Evolutionary conservation across 164 flowering plant species (phyloP), one percentile per base, ranked within the genome.

Genomic region (Aristolochia contorta): DNA sequence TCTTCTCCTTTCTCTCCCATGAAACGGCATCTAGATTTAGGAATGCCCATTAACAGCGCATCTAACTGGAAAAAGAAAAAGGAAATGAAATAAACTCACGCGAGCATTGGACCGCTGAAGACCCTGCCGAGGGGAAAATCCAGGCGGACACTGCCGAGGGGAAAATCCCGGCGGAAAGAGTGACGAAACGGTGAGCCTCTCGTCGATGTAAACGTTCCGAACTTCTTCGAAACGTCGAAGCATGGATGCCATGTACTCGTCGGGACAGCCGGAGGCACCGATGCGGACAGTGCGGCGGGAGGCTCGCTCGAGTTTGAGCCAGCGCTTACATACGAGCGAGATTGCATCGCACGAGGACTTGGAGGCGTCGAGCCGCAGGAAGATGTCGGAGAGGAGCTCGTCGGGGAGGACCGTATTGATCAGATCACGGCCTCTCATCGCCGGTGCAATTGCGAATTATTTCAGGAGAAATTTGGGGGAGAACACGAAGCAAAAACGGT

Each of bases 271-370:
- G 30, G 96, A 81, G 6, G 95, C 86, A 23, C 92, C 87, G 70
- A 91, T 71, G 33, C 89, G 89, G 60, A 91, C 65, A 21, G 89
- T 76, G 57, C 74, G 63, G 53, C 96, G 91, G 75, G 78, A 80
- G 63, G 75, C 68, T 18, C 96, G 80, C 65, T 87, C 93, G 68
- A 92, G 85, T 21, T 47, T 55, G 51, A 77, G 77, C 98, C 98
- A 92, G 23, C 96, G 83, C 71, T 74, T 75, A 76, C 98, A 92
- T 55, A 87, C 98, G 63, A 89, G 81, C 5, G 96, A 82, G 69
- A 83, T 83, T 32, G 98, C 82, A 63, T 89, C 93, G 71, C 86
- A 77, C 74, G 60, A 74, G 13, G 78, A 54, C 69, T 87, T 87
- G 20, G 74, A 65, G n/a, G 60, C 71, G 45, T 80, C 86, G 43